phyloP scores from a whole-genome alignment of 192 early-diverging fungal genomes.

The Linnemannia elongata region DNA sequence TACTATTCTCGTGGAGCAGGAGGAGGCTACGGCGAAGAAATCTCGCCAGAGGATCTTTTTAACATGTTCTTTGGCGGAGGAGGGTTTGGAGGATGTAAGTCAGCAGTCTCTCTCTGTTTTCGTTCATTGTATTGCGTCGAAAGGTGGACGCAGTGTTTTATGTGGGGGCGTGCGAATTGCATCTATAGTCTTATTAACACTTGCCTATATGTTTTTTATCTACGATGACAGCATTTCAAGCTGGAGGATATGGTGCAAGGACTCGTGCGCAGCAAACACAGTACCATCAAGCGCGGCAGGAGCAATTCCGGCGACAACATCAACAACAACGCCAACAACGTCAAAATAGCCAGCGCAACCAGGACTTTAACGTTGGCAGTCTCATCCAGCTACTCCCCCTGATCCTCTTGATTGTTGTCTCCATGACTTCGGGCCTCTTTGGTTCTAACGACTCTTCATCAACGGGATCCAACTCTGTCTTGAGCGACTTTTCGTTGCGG shows the following conservation, averaged over 20 bases:
- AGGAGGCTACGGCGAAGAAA: slow-evolving; percentile 71
- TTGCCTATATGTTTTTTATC: slow-evolving; percentile 42
- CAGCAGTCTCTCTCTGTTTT: slow-evolving; percentile 28
- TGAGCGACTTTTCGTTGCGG: slow-evolving; percentile 77
- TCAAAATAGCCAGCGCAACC: slow-evolving; percentile 15
- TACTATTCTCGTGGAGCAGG: slow-evolving; percentile 28
- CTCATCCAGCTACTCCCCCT: slow-evolving; percentile 86
- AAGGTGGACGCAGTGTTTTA: slow-evolving; percentile 19
- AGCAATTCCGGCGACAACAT: slow-evolving; percentile 56
- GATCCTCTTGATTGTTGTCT: slow-evolving; percentile 80
- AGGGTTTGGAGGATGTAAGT: slow-evolving; percentile 60
- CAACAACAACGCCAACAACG: slow-evolving; percentile 57
- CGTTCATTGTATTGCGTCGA: slow-evolving; percentile 49
- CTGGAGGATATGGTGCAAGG: slow-evolving; percentile 73
- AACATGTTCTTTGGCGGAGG: slow-evolving; percentile 95
- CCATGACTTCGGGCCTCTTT: slow-evolving; percentile 77
- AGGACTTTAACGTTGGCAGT: slow-evolving; percentile 42
- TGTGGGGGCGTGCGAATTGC: not conserved
- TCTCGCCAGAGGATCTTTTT: slow-evolving; percentile 94
- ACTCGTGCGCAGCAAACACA: slow-evolving; percentile 36
- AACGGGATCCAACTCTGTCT: slow-evolving; percentile 41
- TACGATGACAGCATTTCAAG: slow-evolving; percentile 62
- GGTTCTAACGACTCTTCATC: slow-evolving; percentile 31
- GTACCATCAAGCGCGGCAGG: slow-evolving; percentile 50
- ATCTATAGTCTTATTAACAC: not conserved